Evolutionary conservation across 805 yeast genomes (phyloP).

Genomic region (Metschnikowia anglica): DNA sequence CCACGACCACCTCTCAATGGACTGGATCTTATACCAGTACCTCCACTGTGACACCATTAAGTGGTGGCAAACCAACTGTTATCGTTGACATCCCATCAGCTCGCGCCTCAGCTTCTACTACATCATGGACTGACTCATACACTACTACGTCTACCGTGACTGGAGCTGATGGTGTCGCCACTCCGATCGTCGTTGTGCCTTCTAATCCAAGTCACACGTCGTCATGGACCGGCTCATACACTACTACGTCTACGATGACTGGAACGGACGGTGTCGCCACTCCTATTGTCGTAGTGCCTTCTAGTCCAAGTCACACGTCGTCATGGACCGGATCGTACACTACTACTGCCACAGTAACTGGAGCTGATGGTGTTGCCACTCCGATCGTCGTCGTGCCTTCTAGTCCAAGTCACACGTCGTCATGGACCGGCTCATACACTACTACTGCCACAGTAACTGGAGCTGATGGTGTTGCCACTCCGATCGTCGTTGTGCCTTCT

Average conservation of each 20-base stretch:
- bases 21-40: not conserved
- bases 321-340: no score
- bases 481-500: no score
- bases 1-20: slow-evolving; percentile 3
- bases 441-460: no score
- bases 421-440: no score
- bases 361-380: no score
- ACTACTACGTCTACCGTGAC: slow-evolving; percentile 14
- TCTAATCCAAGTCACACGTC: slow-evolving; percentile 10
- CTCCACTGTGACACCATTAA: slow-evolving; percentile 1
- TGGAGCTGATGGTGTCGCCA: slow-evolving; percentile 19
- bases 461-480: no score
- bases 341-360: no score
- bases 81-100: slow-evolving; percentile 14
- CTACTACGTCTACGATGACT: slow-evolving; percentile 7
- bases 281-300: no score
- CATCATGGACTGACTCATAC: slow-evolving; percentile 11
- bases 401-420: no score
- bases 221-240: slow-evolving; percentile 10
- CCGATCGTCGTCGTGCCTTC: no score
- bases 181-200: slow-evolving; percentile 19
- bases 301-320: no score
- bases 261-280: slow-evolving; percentile 1
- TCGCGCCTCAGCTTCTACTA: slow-evolving; percentile 9
- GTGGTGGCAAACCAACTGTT: slow-evolving; percentile 9